Base-by-base conservation (phyloP, 163 green algal species). In the Scenedesmus sp. region DNA sequence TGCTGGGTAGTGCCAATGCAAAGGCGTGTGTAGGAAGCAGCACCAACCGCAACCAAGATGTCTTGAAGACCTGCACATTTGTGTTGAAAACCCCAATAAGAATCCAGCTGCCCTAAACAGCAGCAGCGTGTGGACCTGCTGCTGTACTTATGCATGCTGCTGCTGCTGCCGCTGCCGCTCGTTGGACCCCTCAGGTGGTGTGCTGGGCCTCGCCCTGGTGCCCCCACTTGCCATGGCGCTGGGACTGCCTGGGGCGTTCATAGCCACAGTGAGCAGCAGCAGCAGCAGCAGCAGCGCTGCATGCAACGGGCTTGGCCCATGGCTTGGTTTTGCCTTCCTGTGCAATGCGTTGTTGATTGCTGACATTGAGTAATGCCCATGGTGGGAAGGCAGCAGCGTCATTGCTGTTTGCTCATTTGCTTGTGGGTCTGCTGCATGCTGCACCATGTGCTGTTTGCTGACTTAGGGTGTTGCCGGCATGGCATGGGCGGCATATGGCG, bases 201-300 rank as follows among this genome's bases (percentile, higher is more conserved):
- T 97, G 37, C 65, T 94, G 40, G 94, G 94, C 33, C 90, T 98
- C 26, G 83, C 90, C 13, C 68, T 92, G 13, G 93, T 92, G 40
- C 95, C 95, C 0, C 35, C 86, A 5, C 49, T 97, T n/a, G 92
- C 94, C 0, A 30, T 73, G 65, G 59, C 89, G 4, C 18, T 93
- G 37, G 93, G 94, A 18, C 95, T 94, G 94, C 84, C 91, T 10
- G 86, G 61, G 13, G 92, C 86, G 24, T 97, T 97, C 81, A 40
- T 93, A 0, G 65, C 86, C 26, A 94, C 95, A 33, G 37, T 72
- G 76, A 49, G 53, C 56, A 22, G 61, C 44, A 61, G n/a, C n/a
- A 53, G 51, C 49, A 82, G 79, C 87, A 76, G 79, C 87, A 72
- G 79, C 1, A n/a, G n/a, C n/a, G n/a, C 12, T 26, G 33, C 37